Base-by-base conservation (phyloP, 116 monocot genomes). In the Zostera marina region DNA sequence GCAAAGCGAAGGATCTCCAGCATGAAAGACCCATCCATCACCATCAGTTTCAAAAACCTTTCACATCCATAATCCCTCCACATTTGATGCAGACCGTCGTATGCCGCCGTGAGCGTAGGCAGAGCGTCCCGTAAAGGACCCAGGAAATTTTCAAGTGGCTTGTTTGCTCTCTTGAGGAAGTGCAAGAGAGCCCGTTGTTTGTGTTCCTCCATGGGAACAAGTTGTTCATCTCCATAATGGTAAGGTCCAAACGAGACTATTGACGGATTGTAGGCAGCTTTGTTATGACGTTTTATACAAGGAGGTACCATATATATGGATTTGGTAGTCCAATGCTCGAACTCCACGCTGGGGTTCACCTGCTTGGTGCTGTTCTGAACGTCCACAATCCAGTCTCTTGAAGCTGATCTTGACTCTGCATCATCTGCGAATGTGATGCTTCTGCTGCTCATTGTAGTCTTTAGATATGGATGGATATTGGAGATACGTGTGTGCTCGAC, bases 1-100 rank as follows among this genome's bases (percentile, higher is more conserved):
- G 52, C 62, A 9, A 62, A 32, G n/a, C 70, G 66, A 21, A 92
- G 67, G 2, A 92, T 49, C 72, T 92, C 92, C 0, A 92, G 80
- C 78, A 92, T 75, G 68, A 92, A 92, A 62, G 82, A 86, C 2
- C 83, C 87, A 46, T 92, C 87, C 2, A 83, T 25, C 17, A 92
- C 62, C 83, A 92, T 86, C 26, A 86, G 41, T 67, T 70, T 25
- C 26, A 60, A 21, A 25, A 74, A 74, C 40, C 9, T 22, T 0
- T 77, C 25, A 25, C 26, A 20, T 8, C 62, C 69, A 9, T 17
- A 0, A 4, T 44, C 58, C 15, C 13, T 72, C 66, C 67, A 77
- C 26, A 2, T 39, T 7, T 47, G 60, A 9, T 58, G 65, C 9
- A 66, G 70, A 1, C 57, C 13, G 51, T 70, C 51, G 22, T 76